Evolutionary conservation across 2,329 filamentous ascomycete genomes (phyloP), one percentile per base, ranked within the genome.

Genomic region (Monosporascus sp.): DNA sequence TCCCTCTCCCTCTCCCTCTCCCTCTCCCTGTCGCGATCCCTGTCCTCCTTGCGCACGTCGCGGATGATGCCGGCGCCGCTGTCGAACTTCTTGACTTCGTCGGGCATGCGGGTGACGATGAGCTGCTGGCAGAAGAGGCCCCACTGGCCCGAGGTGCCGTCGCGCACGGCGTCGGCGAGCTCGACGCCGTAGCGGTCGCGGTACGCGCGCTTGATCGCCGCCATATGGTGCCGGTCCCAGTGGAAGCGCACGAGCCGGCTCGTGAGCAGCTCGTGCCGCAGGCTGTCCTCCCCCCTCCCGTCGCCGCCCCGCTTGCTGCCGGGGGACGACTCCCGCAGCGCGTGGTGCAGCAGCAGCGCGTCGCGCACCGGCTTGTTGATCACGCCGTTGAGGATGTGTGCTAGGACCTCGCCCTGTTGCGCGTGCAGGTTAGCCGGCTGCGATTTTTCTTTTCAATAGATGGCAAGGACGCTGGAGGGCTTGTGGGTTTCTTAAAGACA

Each of bases 291-390:
- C 59, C 79, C 82, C 31, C 31, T 35, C 31, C 31, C 31, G 31
- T 11, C 31, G 31, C 31, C 31, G 31, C 27, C 27, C 20, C 43
- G 43, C 9, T 27, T 22, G 11, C n/a, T 17, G 18, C 20, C n/a
- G 11, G 8, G 22, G 18, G 39, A 24, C 3, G 87, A 86, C 46
- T 87, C 82, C 20, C 85, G 87, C 59, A 97, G 84, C 2, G 94
- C 93, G 74, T 97, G 94, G 70, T 96, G 86, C 2, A 99, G 78
- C 3, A 97, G 85, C 38, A 97, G 80, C 3, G 93, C 90, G 70
- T 97, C 94, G 52, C 94, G 89, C 57, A 96, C 90, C 6, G 94
- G 92, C 54, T 89, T 89, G 74, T 97, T 97, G 75, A 97, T 96
- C 53, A 96, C 86, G 64, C 94, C 94, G 73, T 97, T 97, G 65